phyloP scores from a whole-genome alignment of 2,329 filamentous ascomycete genomes.

The Xylaria sp. region DNA sequence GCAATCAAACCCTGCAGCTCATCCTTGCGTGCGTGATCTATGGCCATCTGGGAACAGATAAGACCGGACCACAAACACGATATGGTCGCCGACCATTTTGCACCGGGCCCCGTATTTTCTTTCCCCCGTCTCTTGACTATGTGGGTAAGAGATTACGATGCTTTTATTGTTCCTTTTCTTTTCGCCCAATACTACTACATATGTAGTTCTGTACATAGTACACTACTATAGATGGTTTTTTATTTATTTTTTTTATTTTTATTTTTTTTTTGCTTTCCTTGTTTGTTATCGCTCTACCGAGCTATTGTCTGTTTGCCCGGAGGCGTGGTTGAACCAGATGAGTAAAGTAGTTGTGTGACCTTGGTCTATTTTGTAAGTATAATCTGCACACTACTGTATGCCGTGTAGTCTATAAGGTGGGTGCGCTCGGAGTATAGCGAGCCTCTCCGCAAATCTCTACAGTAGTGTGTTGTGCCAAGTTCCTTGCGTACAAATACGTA shows the following conservation, averaged over 20 bases:
- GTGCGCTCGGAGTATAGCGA: constrained; percentile 6
- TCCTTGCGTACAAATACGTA: constrained; percentile 4
- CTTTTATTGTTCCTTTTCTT: constrained; percentile 9
- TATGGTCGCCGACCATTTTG: constrained; percentile 34
- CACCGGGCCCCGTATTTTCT: constrained; percentile 14
- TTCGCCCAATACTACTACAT: constrained; percentile 2
- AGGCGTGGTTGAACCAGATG: constrained; percentile 3
- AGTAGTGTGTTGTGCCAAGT: constrained; percentile 3
- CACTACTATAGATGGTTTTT: too few relatives aligned
- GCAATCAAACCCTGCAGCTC: constrained; percentile 38
- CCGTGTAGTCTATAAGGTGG: constrained; percentile 24
- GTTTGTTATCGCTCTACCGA: neutral
- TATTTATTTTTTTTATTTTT: too few relatives aligned
- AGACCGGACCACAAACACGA: constrained; percentile 22
- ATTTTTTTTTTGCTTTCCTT: constrained; percentile 1
- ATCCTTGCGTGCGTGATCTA: constrained; percentile 35
- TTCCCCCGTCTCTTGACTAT: constrained; percentile 13
- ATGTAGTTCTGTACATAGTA: too few relatives aligned
- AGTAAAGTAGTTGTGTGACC: constrained; percentile 12
- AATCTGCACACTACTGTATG: constrained; percentile 23
- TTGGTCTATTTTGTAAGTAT: constrained; percentile 2
- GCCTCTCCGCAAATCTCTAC: constrained; percentile 25
- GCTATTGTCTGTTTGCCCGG: constrained; percentile 2
- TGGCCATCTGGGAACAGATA: constrained; percentile 19
- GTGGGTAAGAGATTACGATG: constrained; percentile 9